Percentiles rank a stretch among this genome's conserved stretches.
Evolutionary conservation across 371 early-diverging fungal genomes (phyloP).

Genomic region (Mortierella polycephala): DNA sequence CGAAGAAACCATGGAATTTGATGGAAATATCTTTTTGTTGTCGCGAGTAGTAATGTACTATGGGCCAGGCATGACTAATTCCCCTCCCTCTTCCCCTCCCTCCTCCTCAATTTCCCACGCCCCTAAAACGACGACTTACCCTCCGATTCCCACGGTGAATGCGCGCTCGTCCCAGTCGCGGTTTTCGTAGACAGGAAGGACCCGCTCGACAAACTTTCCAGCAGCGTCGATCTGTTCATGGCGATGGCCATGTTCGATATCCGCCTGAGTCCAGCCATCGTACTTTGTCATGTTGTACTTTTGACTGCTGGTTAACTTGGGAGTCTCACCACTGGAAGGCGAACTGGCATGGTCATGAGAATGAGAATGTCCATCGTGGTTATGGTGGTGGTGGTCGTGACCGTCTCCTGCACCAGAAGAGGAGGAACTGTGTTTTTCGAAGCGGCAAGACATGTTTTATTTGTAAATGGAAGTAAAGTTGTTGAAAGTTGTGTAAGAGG

Average conservation of each 20-base stretch:
- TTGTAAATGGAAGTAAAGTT: neutral
- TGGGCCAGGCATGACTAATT: neutral
- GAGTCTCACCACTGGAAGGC: constrained; percentile 10
- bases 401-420: constrained; percentile 19
- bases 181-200: constrained; percentile 72
- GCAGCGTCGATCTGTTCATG: constrained; percentile 92
- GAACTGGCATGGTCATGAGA: constrained; percentile 16
- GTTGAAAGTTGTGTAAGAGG: neutral
- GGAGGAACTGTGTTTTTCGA: constrained; percentile 51
- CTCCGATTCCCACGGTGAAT: constrained; percentile 95
- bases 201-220: constrained; percentile 84
- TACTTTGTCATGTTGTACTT: constrained; percentile 49
- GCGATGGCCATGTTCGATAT: constrained; percentile 85
- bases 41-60: neutral
- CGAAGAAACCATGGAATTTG: too few relatives aligned
- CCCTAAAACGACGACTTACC: constrained; percentile 60
- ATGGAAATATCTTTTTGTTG: too few relatives aligned
- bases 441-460: constrained; percentile 44
- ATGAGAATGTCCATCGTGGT: constrained; percentile 33
- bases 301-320: constrained; percentile 45
- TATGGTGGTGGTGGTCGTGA: constrained; percentile 40
- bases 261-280: constrained; percentile 53
- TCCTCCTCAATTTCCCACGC: neutral
- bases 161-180: constrained; percentile 93
- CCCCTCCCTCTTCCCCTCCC: neutral